Evolutionary conservation across 2,329 filamentous ascomycete species (phyloP), one percentile per base, ranked within the genome.

Genomic region (Curvularia hawaiiensis): DNA sequence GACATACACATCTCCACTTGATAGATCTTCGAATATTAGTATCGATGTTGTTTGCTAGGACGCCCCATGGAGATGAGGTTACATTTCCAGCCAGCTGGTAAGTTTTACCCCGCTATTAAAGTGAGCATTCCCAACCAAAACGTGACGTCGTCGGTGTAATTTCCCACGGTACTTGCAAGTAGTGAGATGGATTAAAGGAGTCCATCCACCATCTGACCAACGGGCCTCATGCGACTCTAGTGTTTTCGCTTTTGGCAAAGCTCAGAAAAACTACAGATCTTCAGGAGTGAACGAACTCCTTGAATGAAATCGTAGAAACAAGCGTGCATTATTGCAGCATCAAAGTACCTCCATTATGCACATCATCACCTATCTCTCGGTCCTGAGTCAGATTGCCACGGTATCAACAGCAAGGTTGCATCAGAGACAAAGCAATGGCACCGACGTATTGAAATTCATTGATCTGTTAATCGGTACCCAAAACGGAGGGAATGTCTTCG

Each of bases 401-500:
- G 24, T 35, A 28, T 55, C 43, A 28, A 20, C 35, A 20, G 38
- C 35, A 28, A 44, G 18, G 24, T 16, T 24, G n/a, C 39, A 24
- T 3, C 22, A 44, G 3, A 46, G 50, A 38, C 54, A 53, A 35
- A 35, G 33, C 4, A 10, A 58, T 38, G 58, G 43, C 4, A 61
- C 56, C 4, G 68, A 77, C 62, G 59, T 75, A 2, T 58, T 79
- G 2, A 59, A 72, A 30, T 76, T 72, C 49, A 60, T 81, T n/a
- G 72, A 81, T 55, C 78, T 77, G 9, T 64, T 82, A 54, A 81
- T 81, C 48, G 79, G 79, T 9, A 79, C 74, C 12, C 66, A 68
- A 43, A 75, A 75, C 52, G 79, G 78, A 24, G 76, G 79, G 2
- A 79, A 81, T 75, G 79, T 81, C 30, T 81, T 81, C 56, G 65